phyloP scores from a whole-genome alignment of 2,329 filamentous ascomycete species.

The Scortechinia acanthostroma region DNA sequence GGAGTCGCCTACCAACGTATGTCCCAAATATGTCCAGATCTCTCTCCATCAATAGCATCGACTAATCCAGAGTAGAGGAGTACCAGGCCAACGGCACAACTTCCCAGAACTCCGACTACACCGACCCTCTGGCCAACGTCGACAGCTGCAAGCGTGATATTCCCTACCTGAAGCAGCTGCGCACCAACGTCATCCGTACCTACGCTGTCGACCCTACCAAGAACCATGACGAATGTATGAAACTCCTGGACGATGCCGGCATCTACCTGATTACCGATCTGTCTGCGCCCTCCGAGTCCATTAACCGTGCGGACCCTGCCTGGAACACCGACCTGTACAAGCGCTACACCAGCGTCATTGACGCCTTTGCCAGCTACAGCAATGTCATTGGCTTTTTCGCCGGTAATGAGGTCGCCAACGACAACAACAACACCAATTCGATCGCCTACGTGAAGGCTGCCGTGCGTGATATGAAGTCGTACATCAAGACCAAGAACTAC shows the following conservation, averaged over 20 bases:
- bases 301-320: constrained; percentile 41
- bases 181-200: constrained; percentile 50
- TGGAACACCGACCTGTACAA: constrained; percentile 46
- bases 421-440: constrained; percentile 51
- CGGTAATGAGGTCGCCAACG: constrained; percentile 64
- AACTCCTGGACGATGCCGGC: constrained; percentile 58
- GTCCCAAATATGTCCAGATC: too few relatives aligned
- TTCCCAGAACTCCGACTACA: neutral
- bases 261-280: constrained; percentile 61
- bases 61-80: neutral
- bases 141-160: constrained; percentile 1
- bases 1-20: constrained; percentile 1
- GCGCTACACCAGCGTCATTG: constrained; percentile 49
- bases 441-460: constrained; percentile 37
- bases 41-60: neutral
- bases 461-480: constrained; percentile 61
- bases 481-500: constrained; percentile 48
- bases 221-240: constrained; percentile 54
- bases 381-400: constrained; percentile 63
- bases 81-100: neutral
- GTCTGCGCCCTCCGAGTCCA: constrained; percentile 38
- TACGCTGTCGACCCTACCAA: constrained; percentile 54
- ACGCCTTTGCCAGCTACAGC: constrained; percentile 60
- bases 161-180: constrained; percentile 4
- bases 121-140: neutral